These are phyloP conservation scores for Caloboletus inedulis DNA, from an alignment of 1,284 basidiomycete genomes.

Conservation along the genomic window DNA sequence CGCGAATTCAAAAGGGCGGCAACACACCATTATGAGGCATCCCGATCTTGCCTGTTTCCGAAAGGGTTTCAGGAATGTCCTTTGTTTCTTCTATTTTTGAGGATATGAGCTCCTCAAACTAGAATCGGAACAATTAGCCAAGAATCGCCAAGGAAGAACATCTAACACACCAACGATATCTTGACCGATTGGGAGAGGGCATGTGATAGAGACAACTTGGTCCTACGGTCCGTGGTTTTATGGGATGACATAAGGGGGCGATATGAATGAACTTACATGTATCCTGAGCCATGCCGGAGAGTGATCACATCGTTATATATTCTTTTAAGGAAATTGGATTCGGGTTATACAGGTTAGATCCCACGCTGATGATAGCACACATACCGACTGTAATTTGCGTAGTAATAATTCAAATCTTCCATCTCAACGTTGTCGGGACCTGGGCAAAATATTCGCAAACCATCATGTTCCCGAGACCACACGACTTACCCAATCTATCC, in stretches of 20 bases:
- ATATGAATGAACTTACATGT: conserved; percentile 66
- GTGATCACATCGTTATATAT: conserved; percentile 99
- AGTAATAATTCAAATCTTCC: conserved; percentile 97
- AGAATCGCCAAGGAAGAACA: conserved; percentile 2
- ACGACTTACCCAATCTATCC: conserved; percentile 69
- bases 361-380: conserved; percentile 7
- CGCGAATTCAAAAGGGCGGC: neutral
- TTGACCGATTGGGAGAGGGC: conserved; percentile 96
- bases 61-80: conserved; percentile 91
- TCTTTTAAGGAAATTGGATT: conserved; percentile 39
- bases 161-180: conserved; percentile 71
- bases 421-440: conserved; percentile 84
- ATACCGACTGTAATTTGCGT: conserved; percentile 92
- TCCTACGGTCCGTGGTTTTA: conserved; percentile 52
- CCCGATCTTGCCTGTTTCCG: conserved; percentile 92
- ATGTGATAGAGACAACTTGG: conserved; percentile 92
- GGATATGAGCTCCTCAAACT: conserved; percentile 92
- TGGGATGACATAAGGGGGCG: conserved; percentile 16
- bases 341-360: conserved; percentile 6
- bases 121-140: neutral
- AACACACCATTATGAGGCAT: conserved; percentile 72
- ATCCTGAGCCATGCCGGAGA: conserved; percentile 88
- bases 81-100: conserved; percentile 96
- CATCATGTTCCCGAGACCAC: neutral
- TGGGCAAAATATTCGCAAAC: conserved; percentile 30